Evolutionary conservation across 2,329 filamentous ascomycete genomes (phyloP), one percentile per base, ranked within the genome.

Genomic region (Drechslerella stenobrocha): DNA sequence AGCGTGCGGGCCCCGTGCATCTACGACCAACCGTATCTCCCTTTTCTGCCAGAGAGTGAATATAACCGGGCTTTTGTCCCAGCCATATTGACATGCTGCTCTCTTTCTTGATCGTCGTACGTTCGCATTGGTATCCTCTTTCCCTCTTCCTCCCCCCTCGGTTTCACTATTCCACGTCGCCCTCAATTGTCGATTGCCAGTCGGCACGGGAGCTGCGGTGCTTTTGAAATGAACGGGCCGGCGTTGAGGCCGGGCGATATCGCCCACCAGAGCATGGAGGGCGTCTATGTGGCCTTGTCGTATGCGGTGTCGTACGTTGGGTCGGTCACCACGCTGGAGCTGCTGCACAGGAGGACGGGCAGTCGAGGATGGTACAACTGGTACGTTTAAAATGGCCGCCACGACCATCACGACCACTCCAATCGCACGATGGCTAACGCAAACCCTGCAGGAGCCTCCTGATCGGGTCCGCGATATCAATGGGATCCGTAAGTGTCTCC

Each of bases 401-500:
- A n/a, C n/a, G n/a, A n/a, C n/a, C n/a, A n/a, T n/a, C n/a, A n/a
- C n/a, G n/a, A n/a, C n/a, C n/a, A n/a, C n/a, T n/a, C n/a, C n/a
- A n/a, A n/a, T n/a, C n/a, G n/a, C n/a, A n/a, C n/a, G n/a, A n/a
- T n/a, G 11, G 28, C 28, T 30, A 30, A 30, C 28, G 28, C 5
- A 30, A 30, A 1, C 44, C 9, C 2, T 24, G 13, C 69, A 86
- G 85, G 77, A 79, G 85, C 70, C 78, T 88, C 1, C 79, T 90
- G 2, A 72, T 85, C 9, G 82, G 82, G 32, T 83, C 87, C 3
- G 83, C 87, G 2, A 78, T 88, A 23, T 82, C 84, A 2, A 89
- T 90, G 86, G 87, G 87, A 84, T 89, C 67, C 80, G 86, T 35
- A 88, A 88, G 63, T 89, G 85, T 86, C 87, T 82, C 72, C 88